Base-by-base conservation (phyloP, 2,329 filamentous ascomycete species). In the Stemphylium beticola region DNA sequence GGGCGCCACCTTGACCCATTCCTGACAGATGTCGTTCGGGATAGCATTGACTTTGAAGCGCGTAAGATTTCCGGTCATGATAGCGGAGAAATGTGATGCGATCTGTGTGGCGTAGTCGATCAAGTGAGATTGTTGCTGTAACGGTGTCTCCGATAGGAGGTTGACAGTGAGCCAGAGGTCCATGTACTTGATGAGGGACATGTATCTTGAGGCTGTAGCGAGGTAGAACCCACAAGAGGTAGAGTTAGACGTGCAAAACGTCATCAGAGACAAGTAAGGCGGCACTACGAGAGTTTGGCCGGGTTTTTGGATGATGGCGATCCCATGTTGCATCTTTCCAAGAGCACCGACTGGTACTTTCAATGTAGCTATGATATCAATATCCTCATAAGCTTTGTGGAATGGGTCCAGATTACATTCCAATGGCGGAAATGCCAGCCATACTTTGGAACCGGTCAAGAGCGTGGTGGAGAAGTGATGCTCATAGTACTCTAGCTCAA, bases 251-350 rank as follows among this genome's bases (percentile, higher is more conserved):
- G 48, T 57, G 15, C 33, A 41, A 3, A 61, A 31, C 4, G 34
- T 32, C 20, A 42, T 49, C 6, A 51, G 9, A 3, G 45, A 55
- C 58, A 58, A 61, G 32, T 57, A 58, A 4, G 56, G 54, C 2
- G 57, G 60, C 10, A 65, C 24, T 2, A 55, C 5, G 20, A 63
- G 34, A 8, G 44, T 49, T 26, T 60, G 39, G 1, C 53, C 52
- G 11, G 51, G 34, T 18, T 50, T 49, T 36, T 63, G 62, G 20
- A 63, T 47, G 37, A 65, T 51, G 26, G 46, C 31, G n/a, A 63
- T 56, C 10, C 56, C 60, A 29, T 55, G 43, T 29, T 57, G 34
- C n/a, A 58, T 22, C 24, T 22, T 26, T n/a, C 26, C 39, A 0
- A 55, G 38, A 43, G 20, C 12, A 5, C 4, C 15, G 15, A 38